Evolutionary conservation across 192 early-diverging fungal genomes (phyloP), one percentile per base, ranked within the genome.

Genomic region (Podila epicladia): DNA sequence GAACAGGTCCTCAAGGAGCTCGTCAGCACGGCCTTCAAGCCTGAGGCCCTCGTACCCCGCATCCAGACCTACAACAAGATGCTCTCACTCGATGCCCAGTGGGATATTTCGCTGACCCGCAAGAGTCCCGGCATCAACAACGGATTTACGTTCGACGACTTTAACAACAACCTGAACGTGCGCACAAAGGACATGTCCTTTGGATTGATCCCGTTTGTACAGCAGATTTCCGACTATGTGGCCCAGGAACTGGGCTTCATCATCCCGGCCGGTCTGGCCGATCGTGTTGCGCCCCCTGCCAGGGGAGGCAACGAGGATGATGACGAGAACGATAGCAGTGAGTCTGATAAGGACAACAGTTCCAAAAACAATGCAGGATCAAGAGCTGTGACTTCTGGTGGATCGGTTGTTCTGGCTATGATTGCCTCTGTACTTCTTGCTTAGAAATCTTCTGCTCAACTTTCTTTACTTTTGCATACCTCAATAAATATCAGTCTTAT

Each of bases 31-130:
- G 68, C 68, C 24, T 70, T 70, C 68, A 70, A 70, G 45, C 68
- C 58, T 8, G 59, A 62, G 58, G 59, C 68, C 17, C 20, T 70
- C 1, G 57, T 60, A 11, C 68, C 68, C 31, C 37, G 68, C 4
- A 51, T 62, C 31, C 28, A 70, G 29, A 41, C 68, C 31, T 53
- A 70, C 68, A 70, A 70, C 59, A 70, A 70, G 48, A 70, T 70
- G 48, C 45, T 70, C 8, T 70, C 68, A 5, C 17, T 62, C 57
- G 68, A 70, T 26, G 68, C 68, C 57, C 37, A 62, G 59, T 70
- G 68, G 59, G 68, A 70, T 35, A 31, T 48, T 38, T 32, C 58
- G 5, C n/a, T 70, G 6, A 70, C 32, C 31, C 58, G 68, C 29
- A 37, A 48, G 31, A 49, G 41, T 9, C 31, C 45, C 11, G 68